Evolutionary conservation across 2,329 filamentous ascomycete genomes (phyloP).

Genomic region (Leptographium radiaticola): DNA sequence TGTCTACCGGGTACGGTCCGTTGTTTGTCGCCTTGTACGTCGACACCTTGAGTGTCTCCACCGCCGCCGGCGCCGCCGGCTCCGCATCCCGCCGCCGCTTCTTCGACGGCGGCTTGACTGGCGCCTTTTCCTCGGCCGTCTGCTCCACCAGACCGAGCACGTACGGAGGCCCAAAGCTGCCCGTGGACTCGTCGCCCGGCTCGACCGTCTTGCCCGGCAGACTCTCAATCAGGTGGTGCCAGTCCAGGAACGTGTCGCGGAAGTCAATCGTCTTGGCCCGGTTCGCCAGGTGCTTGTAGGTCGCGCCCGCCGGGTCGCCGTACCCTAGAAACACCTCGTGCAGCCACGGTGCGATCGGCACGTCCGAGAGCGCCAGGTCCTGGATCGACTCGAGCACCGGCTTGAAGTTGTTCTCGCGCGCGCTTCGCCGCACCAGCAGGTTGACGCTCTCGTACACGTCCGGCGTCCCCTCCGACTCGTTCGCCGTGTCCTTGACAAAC

Average conservation of each 20-base stretch:
- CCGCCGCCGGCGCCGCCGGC: conserved; percentile 45
- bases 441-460: conserved; percentile 81
- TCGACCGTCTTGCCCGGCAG: conserved; percentile 80
- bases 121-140: conserved; percentile 23
- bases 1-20: conserved; percentile 79
- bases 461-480: conserved; percentile 48
- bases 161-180: conserved; percentile 78
- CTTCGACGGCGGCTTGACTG: conserved; percentile 51
- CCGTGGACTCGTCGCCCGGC: conserved; percentile 55
- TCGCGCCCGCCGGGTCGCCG: conserved; percentile 79
- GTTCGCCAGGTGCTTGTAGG: conserved; percentile 71
- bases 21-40: conserved; percentile 83
- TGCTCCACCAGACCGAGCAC: conserved; percentile 57
- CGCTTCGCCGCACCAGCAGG: conserved; percentile 66
- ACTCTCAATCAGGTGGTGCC: conserved; percentile 85
- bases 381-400: conserved; percentile 85
- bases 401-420: conserved; percentile 95
- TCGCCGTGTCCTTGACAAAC: conserved; percentile 65
- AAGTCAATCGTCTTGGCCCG: conserved; percentile 72
- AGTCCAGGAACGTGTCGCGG: conserved; percentile 87
- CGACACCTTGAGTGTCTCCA: conserved; percentile 64
- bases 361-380: conserved; percentile 70
- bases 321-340: conserved; percentile 97
- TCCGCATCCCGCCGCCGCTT: conserved; percentile 76
- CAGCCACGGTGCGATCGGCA: conserved; percentile 79